Conservation (phyloP, 1,139 yeast species). For the Candida dubliniensis region DNA sequence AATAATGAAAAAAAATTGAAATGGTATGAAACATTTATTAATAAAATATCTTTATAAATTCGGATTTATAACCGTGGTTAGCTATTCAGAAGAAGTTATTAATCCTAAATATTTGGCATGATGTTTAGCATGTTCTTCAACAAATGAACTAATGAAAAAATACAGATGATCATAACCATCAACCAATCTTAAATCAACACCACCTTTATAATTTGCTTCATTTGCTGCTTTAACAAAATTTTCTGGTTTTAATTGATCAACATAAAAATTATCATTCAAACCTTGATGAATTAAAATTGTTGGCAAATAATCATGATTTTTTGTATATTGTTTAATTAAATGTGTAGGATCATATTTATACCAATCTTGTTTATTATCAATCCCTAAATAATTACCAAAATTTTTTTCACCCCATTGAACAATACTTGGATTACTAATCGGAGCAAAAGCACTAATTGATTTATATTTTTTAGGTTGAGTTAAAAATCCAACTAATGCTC, state of each 20-base stretch:
- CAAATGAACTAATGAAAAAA: constrained; percentile 79
- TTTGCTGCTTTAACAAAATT: constrained; percentile 67
- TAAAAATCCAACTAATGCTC: constrained; percentile 79
- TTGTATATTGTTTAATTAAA: constrained; percentile 54
- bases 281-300: constrained; percentile 86
- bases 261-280: constrained; percentile 69
- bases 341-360: constrained; percentile 76
- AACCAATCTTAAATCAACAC: constrained; percentile 60
- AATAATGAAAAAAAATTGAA: constrained; percentile 42
- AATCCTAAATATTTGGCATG: constrained; percentile 81
- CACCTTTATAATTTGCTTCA: constrained; percentile 49
- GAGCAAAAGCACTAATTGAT: constrained; percentile 89
- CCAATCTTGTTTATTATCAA: constrained; percentile 57
- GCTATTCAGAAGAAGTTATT: constrained; percentile 4
- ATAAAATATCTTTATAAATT: constrained; percentile 24
- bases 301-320: constrained; percentile 44
- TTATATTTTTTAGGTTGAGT: constrained; percentile 72
- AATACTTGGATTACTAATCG: constrained; percentile 75
- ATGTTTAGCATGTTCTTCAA: constrained; percentile 79
- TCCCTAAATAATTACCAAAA: constrained; percentile 75
- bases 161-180: constrained; percentile 93
- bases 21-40: constrained; percentile 55
- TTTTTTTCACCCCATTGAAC: constrained; percentile 86
- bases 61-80: constrained; percentile 13
- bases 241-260: constrained; percentile 75